A percentile compares a stretch with the other conserved stretches of the same genome.
These are phyloP conservation scores for Coccomyxa subellipsoidea DNA, from an alignment of 163 green algal species.

Conservation along the genomic window DNA sequence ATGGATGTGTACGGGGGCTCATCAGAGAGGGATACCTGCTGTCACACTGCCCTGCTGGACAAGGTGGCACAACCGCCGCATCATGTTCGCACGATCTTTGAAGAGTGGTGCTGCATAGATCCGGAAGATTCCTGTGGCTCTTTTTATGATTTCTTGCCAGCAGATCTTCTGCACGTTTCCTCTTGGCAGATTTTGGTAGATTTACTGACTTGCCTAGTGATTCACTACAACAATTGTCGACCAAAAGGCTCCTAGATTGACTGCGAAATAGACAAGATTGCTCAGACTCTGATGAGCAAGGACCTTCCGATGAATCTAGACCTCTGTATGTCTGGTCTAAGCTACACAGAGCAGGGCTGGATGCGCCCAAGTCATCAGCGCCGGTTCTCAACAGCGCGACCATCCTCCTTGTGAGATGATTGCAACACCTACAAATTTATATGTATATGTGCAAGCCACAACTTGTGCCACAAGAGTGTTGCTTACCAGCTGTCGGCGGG, in stretches of 20 bases:
- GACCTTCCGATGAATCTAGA: neutral
- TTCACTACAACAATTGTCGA: neutral
- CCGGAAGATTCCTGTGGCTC: neutral
- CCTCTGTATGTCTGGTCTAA: neutral
- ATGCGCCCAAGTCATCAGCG: neutral
- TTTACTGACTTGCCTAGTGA: neutral
- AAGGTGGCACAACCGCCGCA: neutral
- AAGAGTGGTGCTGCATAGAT: neutral
- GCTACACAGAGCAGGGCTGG: neutral
- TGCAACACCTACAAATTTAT: neutral
- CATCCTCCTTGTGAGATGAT: neutral
- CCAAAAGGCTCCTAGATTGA: neutral
- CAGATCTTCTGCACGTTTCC: conserved; percentile 1
- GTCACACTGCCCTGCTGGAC: neutral
- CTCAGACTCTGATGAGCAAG: neutral
- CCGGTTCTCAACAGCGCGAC: neutral
- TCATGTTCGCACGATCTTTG: neutral
- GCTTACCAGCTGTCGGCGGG: neutral
- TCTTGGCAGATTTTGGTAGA: neutral
- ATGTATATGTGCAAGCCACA: too few species aligned
- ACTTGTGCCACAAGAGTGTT: too few species aligned
- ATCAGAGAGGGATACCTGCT: too few species aligned
- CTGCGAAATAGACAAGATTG: neutral
- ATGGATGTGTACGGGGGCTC: too few species aligned
- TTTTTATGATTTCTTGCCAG: neutral